Evolutionary conservation across 1,284 basidiomycete genomes (phyloP).

Genomic region (Cutaneotrichosporon cyanovorans): DNA sequence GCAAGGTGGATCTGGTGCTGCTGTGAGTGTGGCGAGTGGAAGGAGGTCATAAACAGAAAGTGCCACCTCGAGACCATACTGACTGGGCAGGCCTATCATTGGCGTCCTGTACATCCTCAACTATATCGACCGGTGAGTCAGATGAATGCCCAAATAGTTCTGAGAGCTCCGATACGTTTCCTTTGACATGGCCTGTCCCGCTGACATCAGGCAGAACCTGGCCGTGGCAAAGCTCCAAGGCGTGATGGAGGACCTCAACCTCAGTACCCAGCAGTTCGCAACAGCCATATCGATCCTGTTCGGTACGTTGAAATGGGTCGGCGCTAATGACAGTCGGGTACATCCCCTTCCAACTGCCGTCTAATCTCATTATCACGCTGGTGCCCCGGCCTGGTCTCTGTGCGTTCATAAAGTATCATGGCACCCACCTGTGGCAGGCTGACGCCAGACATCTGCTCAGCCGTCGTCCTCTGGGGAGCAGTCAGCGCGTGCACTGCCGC

Average conservation of each 20-base stretch:
- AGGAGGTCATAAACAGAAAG: too few species aligned
- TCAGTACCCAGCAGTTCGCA: conserved; percentile 30
- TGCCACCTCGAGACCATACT: too few species aligned
- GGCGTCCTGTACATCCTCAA: conserved; percentile 8
- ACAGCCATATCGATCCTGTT: conserved; percentile 43
- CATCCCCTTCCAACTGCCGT: conserved; percentile 9
- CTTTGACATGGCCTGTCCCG: conserved; percentile 18
- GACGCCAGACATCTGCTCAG: conserved; percentile 14
- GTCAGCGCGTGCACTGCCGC: conserved; percentile 22
- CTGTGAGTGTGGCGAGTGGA: conserved; percentile 1
- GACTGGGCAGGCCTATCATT: conserved; percentile 2
- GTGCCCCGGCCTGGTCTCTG: conserved; percentile 31
- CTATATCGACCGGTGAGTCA: conserved; percentile 8
- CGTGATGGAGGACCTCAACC: conserved; percentile 28
- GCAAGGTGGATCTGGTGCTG: conserved; percentile 22
- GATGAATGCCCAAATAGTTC: not conserved
- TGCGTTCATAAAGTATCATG: conserved; percentile 11
- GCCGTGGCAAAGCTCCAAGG: conserved; percentile 34
- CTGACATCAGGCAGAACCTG: conserved; percentile 7
- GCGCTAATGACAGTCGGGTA: conserved; percentile 15
- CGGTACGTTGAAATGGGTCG: not conserved
- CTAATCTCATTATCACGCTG: conserved; percentile 18
- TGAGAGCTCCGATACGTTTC: not conserved
- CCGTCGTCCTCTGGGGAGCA: conserved; percentile 28
- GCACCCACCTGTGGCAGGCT: not conserved